Percentiles rank a stretch among this genome's conserved stretches.
Conservation (phyloP, 108 stramenopile species). For the Skeletonema menzelii region DNA sequence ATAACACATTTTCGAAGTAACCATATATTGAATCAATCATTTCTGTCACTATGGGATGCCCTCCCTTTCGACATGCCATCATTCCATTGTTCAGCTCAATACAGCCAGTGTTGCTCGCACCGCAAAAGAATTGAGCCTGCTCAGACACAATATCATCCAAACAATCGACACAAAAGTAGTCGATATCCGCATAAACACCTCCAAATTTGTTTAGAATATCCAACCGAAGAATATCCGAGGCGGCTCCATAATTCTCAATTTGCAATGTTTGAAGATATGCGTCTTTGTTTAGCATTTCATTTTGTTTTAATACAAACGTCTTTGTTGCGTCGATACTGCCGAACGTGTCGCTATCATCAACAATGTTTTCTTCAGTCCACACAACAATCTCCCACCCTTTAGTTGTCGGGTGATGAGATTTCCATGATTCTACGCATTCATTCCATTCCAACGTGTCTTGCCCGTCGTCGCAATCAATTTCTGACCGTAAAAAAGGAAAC, state of each 20-base stretch:
- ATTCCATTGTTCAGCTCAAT: slow-evolving; percentile 54
- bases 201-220: slow-evolving; percentile 43
- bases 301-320: slow-evolving; percentile 11
- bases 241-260: slow-evolving; percentile 38
- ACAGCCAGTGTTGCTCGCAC: slow-evolving; percentile 47
- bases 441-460: slow-evolving; percentile 16
- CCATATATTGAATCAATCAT: slow-evolving; percentile 34
- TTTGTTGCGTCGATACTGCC: neutral
- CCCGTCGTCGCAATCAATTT: neutral
- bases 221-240: slow-evolving; percentile 46
- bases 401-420: slow-evolving; percentile 18
- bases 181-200: slow-evolving; percentile 48
- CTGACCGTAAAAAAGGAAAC: slow-evolving; percentile 20
- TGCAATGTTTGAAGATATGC: slow-evolving; percentile 30
- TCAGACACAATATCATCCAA: slow-evolving; percentile 16
- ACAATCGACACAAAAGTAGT: slow-evolving; percentile 43
- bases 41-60: slow-evolving; percentile 35
- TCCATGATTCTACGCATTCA: slow-evolving; percentile 45
- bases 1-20: slow-evolving; percentile 4
- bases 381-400: slow-evolving; percentile 35
- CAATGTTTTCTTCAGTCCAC: slow-evolving; percentile 34
- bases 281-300: slow-evolving; percentile 30
- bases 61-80: slow-evolving; percentile 25
- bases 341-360: slow-evolving; percentile 4
- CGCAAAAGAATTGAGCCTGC: slow-evolving; percentile 43